phyloP scores from a whole-genome alignment of 345 rosid species.

The Acer campestre region DNA sequence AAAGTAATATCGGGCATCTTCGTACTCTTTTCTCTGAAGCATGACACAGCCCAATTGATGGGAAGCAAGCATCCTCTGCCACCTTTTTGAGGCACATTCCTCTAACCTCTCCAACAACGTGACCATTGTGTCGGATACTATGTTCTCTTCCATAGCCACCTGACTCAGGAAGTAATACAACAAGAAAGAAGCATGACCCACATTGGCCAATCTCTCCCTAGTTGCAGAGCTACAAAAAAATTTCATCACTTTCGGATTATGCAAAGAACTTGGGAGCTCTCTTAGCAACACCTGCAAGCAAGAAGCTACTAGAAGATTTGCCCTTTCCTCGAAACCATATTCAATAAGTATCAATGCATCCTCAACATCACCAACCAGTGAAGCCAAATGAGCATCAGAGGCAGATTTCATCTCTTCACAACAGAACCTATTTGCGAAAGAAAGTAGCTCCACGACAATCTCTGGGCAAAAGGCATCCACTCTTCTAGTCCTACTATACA shows the following conservation, averaged over 20 bases:
- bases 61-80: slow-evolving; percentile 79
- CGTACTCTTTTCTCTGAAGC: slow-evolving; percentile 65
- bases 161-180: slow-evolving; percentile 85
- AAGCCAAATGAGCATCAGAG: slow-evolving; percentile 79
- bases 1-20: slow-evolving; percentile 59
- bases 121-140: slow-evolving; percentile 44
- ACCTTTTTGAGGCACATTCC: slow-evolving; percentile 62
- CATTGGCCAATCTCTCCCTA: slow-evolving; percentile 52
- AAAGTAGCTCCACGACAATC: slow-evolving; percentile 73
- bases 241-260: slow-evolving; percentile 51
- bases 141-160: slow-evolving; percentile 70
- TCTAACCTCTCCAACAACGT: slow-evolving; percentile 61
- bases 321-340: slow-evolving; percentile 71
- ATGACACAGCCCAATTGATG: slow-evolving; percentile 82
- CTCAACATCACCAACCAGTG: slow-evolving; percentile 48
- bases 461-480: slow-evolving; percentile 56
- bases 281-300: slow-evolving; percentile 83
- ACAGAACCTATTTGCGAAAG: slow-evolving; percentile 79
- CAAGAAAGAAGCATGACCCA: slow-evolving; percentile 70
- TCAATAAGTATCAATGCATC: slow-evolving; percentile 73
- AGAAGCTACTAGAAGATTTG: slow-evolving; percentile 72
- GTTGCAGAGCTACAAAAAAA: slow-evolving; percentile 63
- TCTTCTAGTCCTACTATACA: slow-evolving; percentile 67
- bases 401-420: slow-evolving; percentile 82
- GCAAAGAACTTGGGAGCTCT: slow-evolving; percentile 66